phyloP scores from a whole-genome alignment of 768 basidiomycete species.

The Filobasidium wieringae region DNA sequence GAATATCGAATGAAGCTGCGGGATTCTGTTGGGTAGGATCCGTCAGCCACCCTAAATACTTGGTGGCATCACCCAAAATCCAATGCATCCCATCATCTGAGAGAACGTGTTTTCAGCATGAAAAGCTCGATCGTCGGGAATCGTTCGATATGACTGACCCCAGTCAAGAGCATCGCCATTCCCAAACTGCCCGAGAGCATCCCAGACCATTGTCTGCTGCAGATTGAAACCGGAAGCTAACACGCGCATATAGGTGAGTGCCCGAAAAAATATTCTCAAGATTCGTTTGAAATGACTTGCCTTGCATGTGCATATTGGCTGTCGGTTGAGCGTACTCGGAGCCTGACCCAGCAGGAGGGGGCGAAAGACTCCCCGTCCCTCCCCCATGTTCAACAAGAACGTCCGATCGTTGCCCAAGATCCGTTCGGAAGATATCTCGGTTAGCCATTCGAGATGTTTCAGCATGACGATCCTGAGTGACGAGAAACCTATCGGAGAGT shows the following conservation, averaged over 20 bases:
- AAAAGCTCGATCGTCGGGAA: background rate
- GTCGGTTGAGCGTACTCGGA: background rate
- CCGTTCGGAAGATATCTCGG: no score
- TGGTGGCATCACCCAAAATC: slow-evolving; percentile 5
- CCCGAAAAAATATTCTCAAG: background rate
- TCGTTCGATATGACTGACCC: background rate
- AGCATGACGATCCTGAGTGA: no score
- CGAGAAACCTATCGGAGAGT: no score
- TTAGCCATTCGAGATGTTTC: no score
- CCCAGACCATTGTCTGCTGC: slow-evolving; percentile 11
- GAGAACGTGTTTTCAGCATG: background rate
- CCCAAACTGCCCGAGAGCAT: slow-evolving; percentile 7
- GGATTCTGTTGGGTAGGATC: background rate
- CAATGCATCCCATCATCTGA: slow-evolving; percentile 12
- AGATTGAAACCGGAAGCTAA: background rate
- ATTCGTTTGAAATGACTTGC: background rate
- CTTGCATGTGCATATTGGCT: background rate
- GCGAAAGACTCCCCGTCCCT: background rate
- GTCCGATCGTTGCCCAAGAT: background rate
- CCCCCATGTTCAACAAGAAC: background rate
- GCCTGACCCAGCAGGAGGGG: no score
- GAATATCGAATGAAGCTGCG: background rate
- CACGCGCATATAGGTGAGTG: no score
- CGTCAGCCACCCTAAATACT: background rate
- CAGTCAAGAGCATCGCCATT: slow-evolving; percentile 1